A percentile compares a stretch with the other conserved stretches of the same genome.
Conservation (phyloP, 129 eudicot genomes). For the Tagetes erecta region DNA sequence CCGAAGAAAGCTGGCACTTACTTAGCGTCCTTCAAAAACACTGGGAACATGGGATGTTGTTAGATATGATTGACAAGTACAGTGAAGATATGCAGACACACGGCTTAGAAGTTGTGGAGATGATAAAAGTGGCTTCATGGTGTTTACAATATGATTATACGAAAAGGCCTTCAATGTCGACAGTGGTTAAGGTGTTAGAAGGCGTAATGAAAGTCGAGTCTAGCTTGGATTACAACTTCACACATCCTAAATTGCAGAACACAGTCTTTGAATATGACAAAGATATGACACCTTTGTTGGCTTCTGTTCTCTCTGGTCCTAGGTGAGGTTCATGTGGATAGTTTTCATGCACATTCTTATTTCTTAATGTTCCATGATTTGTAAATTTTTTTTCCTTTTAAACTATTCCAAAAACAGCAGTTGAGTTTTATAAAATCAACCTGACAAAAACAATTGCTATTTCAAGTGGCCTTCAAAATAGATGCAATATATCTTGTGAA, state of each 20-base stretch:
- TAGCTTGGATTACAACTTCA: constrained; percentile 33
- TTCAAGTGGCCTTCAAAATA: too few species aligned
- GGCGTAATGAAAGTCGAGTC: constrained; percentile 29
- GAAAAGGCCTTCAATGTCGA: constrained; percentile 41
- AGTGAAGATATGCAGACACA: constrained; percentile 13
- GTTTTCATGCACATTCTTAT: not conserved
- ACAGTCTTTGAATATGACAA: not conserved
- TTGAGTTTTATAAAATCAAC: not conserved
- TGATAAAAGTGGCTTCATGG: constrained; percentile 45
- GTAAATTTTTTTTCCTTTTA: too few species aligned
- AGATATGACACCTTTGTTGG: not conserved
- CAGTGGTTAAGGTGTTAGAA: constrained; percentile 29
- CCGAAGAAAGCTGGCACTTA: constrained; percentile 33
- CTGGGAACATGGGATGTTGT: constrained; percentile 22
- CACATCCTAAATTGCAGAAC: constrained; percentile 18
- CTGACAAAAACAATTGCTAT: too few species aligned
- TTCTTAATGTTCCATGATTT: not conserved
- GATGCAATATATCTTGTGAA: too few species aligned
- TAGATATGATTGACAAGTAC: constrained; percentile 23
- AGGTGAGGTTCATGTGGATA: not conserved
- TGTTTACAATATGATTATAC: constrained; percentile 33
- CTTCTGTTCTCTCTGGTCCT: constrained; percentile 28
- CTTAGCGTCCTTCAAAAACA: constrained; percentile 26
- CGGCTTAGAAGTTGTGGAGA: constrained; percentile 16
- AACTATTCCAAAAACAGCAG: not conserved